A percentile compares a stretch with the other conserved stretches of the same genome.
Evolutionary conservation across 768 basidiomycete species (phyloP).

Genomic region (Suillus brevipes): DNA sequence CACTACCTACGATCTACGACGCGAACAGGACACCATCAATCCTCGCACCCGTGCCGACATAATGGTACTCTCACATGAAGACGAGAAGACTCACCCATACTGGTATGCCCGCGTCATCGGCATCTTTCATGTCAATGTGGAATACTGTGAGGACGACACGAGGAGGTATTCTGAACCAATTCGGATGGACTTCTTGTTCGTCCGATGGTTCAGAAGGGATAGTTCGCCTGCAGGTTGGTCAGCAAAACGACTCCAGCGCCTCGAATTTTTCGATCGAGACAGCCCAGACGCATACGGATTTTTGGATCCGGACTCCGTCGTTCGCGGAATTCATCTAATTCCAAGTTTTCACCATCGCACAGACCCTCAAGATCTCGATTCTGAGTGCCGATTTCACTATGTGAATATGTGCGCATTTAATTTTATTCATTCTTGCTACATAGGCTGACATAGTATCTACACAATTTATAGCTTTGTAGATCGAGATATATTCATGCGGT

Average conservation of each 20-base stretch:
- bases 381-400: conserved; percentile 34
- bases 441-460: not conserved
- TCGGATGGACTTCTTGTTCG: conserved; percentile 42
- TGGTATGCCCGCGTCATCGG: conserved; percentile 39
- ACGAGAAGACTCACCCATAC: conserved; percentile 27
- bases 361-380: conserved; percentile 7
- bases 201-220: conserved; percentile 39
- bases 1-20: conserved; percentile 26
- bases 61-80: conserved; percentile 20
- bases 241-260: conserved; percentile 29
- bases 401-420: conserved; percentile 24
- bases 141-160: not conserved
- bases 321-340: conserved; percentile 42
- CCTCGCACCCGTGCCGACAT: conserved; percentile 30
- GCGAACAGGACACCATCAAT: conserved; percentile 17
- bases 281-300: conserved; percentile 42
- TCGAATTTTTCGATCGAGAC: conserved; percentile 36
- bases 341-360: conserved; percentile 35
- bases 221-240: conserved; percentile 26
- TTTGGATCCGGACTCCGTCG: conserved; percentile 40
- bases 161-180: not conserved
- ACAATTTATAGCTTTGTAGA: conserved; percentile 25
- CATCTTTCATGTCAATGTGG: conserved; percentile 10
- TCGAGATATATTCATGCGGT: conserved; percentile 41
- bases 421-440: not conserved